Evolutionary conservation across 2,329 filamentous ascomycete genomes (phyloP).

Genomic region (Alternaria incomplexa): DNA sequence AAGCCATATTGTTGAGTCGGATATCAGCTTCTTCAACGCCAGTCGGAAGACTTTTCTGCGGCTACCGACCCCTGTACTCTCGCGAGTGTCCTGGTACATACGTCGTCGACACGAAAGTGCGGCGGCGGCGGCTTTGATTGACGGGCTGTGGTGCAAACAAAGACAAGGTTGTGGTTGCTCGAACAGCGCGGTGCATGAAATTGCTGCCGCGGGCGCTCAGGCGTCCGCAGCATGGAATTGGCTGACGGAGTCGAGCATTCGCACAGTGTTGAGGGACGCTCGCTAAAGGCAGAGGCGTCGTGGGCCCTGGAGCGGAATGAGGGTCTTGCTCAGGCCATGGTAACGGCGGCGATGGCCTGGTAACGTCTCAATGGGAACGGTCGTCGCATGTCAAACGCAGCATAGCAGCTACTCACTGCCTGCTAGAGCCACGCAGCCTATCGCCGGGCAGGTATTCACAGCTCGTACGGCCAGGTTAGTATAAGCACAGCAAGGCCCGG

Average conservation of each 20-base stretch:
- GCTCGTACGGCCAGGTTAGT: neutral
- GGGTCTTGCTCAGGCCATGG: neutral
- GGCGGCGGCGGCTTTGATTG: conserved; percentile 22
- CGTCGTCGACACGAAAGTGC: conserved; percentile 1
- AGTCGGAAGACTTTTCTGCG: conserved; percentile 2
- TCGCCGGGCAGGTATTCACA: neutral
- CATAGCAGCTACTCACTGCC: neutral
- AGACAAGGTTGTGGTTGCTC: conserved; percentile 30
- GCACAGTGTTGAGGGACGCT: conserved; percentile 7
- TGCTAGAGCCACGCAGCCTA: neutral
- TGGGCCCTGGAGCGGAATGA: neutral
- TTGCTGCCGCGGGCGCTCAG: conserved; percentile 19
- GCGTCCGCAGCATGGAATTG: conserved; percentile 24
- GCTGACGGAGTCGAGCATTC: conserved; percentile 3
- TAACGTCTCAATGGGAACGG: neutral
- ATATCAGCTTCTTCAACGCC: neutral
- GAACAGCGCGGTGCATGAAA: conserved; percentile 24
- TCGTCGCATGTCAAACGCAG: conserved; percentile 7
- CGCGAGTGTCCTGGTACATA: neutral
- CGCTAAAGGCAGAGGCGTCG: neutral
- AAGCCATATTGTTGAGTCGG: neutral
- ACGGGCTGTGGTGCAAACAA: conserved; percentile 40
- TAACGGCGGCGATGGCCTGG: conserved; percentile 4
- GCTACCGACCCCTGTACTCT: conserved; percentile 3
- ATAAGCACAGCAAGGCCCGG: conserved; percentile 6